Evolutionary conservation across 2,329 filamentous ascomycete species (phyloP).

Genomic region (Lojkania enalia): DNA sequence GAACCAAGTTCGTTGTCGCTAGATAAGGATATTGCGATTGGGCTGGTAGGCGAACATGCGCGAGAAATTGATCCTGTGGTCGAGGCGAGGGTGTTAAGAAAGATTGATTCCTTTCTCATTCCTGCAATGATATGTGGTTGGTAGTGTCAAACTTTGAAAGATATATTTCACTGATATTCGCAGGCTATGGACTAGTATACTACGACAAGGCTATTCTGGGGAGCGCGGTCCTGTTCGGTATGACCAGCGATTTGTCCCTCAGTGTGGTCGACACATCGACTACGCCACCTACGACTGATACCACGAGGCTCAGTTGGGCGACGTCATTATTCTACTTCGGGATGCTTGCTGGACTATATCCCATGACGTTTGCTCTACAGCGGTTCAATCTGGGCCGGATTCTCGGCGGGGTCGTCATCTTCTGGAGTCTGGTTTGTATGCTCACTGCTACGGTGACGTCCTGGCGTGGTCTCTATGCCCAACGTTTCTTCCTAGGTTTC

Average conservation of each 20-base stretch:
- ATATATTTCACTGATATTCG: constrained; percentile 28
- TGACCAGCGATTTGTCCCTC: constrained; percentile 70
- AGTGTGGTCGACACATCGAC: constrained; percentile 56
- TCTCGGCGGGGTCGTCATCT: constrained; percentile 63
- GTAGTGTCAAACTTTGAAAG: constrained; percentile 6
- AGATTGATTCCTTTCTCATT: constrained; percentile 69
- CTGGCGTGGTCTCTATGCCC: constrained; percentile 63
- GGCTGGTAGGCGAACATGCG: constrained; percentile 61
- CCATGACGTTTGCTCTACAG: constrained; percentile 72
- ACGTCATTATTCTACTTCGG: constrained; percentile 81
- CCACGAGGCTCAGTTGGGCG: constrained; percentile 72
- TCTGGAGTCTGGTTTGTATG: constrained; percentile 71
- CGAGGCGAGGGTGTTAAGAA: constrained; percentile 62
- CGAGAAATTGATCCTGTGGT: constrained; percentile 59
- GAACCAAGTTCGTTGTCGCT: constrained; percentile 24
- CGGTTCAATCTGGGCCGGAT: constrained; percentile 67
- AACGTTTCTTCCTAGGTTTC: constrained; percentile 61
- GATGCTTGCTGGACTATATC: constrained; percentile 74
- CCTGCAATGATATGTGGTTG: constrained; percentile 61
- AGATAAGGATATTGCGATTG: constrained; percentile 60
- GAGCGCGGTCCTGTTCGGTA: constrained; percentile 72
- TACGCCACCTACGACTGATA: constrained; percentile 62
- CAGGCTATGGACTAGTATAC: constrained; percentile 69
- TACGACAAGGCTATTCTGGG: constrained; percentile 78
- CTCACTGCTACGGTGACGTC: constrained; percentile 68